These are phyloP conservation scores for Coniosporium tulheliwenetii DNA, from an alignment of 2,329 filamentous ascomycete genomes.

Conservation along the genomic window DNA sequence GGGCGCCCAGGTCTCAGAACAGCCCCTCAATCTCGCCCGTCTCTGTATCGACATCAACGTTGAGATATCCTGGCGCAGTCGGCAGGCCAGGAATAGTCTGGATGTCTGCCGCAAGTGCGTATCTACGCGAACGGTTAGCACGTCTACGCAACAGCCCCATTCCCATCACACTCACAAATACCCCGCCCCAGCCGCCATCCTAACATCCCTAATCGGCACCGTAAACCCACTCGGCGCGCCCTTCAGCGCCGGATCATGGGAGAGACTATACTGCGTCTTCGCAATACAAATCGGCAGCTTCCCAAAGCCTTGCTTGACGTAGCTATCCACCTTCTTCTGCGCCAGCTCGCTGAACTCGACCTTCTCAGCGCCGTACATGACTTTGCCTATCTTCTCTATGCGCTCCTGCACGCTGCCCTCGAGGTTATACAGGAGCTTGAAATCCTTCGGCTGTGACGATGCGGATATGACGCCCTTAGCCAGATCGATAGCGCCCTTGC, in stretches of 20 bases:
- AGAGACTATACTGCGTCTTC: constrained; percentile 96
- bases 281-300: constrained; percentile 92
- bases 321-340: constrained; percentile 91
- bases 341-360: constrained; percentile 91
- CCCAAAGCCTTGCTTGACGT: constrained; percentile 79
- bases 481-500: constrained; percentile 75
- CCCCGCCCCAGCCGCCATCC: constrained; percentile 85
- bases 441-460: constrained; percentile 64
- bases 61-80: constrained; percentile 87
- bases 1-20: constrained; percentile 38
- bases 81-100: constrained; percentile 95
- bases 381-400: constrained; percentile 76
- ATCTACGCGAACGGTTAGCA: constrained; percentile 31
- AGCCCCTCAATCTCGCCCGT: constrained; percentile 49
- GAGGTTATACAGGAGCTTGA: constrained; percentile 72
- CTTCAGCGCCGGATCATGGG: constrained; percentile 85
- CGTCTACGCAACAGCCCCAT: not conserved
- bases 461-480: constrained; percentile 76
- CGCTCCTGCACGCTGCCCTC: constrained; percentile 71
- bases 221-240: constrained; percentile 90
- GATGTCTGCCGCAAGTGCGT: constrained; percentile 90
- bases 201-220: constrained; percentile 83
- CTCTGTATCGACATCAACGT: constrained; percentile 56
- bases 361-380: constrained; percentile 84
- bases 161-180: constrained; percentile 50